phyloP scores from a whole-genome alignment of 345 rosid genomes.

The Salix viminalis region DNA sequence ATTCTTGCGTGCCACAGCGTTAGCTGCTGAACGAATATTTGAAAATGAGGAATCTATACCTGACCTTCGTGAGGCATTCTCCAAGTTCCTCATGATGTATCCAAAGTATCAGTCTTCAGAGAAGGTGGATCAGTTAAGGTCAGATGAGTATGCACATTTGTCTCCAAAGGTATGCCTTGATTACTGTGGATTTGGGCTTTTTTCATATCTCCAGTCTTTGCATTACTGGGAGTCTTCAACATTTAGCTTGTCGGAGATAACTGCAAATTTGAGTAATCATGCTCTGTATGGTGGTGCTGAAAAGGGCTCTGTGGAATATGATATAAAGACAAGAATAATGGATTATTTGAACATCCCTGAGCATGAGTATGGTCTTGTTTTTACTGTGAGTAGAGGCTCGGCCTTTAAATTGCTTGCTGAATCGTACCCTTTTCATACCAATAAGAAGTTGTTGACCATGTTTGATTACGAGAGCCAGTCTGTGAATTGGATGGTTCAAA shows the following conservation, averaged over 20 bases:
- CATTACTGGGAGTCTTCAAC: constrained; percentile 98
- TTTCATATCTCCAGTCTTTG: constrained; percentile 82
- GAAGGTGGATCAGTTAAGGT: constrained; percentile 78
- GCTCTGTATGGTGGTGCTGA: constrained; percentile 94
- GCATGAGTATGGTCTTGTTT: constrained; percentile 94
- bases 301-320: constrained; percentile 79
- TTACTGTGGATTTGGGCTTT: constrained; percentile 93
- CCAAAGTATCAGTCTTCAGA: constrained; percentile 79
- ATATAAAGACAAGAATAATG: constrained; percentile 87
- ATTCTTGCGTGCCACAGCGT: constrained; percentile 83
- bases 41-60: constrained; percentile 72
- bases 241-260: constrained; percentile 90
- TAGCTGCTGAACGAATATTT: constrained; percentile 73
- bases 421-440: constrained; percentile 92
- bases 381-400: constrained; percentile 99
- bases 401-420: constrained; percentile 91
- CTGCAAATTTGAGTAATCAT: constrained; percentile 92
- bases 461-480: constrained; percentile 98
- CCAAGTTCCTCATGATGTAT: constrained; percentile 77
- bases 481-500: constrained; percentile 95
- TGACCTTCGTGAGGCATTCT: constrained; percentile 52
- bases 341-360: constrained; percentile 96
- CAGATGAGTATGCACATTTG: constrained; percentile 72
- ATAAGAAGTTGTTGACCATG: constrained; percentile 91
- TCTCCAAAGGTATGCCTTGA: constrained; percentile 97